Base-by-base conservation (phyloP, 225 moss, liverwort and hornwort genomes). In the Pleurozium schreberi region DNA sequence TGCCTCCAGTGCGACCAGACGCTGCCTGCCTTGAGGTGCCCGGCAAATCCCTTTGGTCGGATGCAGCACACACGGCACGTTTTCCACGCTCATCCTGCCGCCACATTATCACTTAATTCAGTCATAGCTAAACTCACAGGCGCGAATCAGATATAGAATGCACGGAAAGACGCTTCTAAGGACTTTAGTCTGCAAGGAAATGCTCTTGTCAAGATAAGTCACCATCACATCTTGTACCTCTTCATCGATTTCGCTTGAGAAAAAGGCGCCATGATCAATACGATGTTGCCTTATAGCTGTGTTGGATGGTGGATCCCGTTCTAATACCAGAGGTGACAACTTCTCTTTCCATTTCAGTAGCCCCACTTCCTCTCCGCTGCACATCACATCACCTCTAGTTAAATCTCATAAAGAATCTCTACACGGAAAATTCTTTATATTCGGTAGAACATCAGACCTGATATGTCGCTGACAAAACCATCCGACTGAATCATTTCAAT, bases 351-450 rank as follows among this genome's bases (percentile, higher is more conserved):
- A 98, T 68, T 85, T 82, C 87, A 96, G 80, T 52, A 92, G 89
- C 71, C 93, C 96, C n/a, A 95, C 94, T 85, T 93, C 88, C 88
- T 94, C 91, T 83, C 98, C 98, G 89, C 96, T 98, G 95, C 93
- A 93, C 50, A 68, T 75, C 86, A 88, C 70, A 88, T 65, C 61
- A 38, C 67, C 88, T 79, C 43, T 82, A 76, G 40, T 85, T 88
- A 89, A 88, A 76, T 66, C 62, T 38, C 66, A 47, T 66, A 20
- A 88, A 17, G 21, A 63, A 85, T 70, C 57, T 84, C 82, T 66
- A 86, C 86, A 74, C 43, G 9, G 55, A 80, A 89, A 30, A n/a
- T 61, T 80, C 61, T 86, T 43, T 11, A 87, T 53, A 75, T 27
- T 73, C 65, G 21, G 47, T 73, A 59, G 58, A 87, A 80, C 66